A percentile compares a stretch with the other conserved stretches of the same genome.
These are phyloP conservation scores for Suhomyces guaymorum DNA, from an alignment of 1,139 yeast genomes.

Conservation along the genomic window DNA sequence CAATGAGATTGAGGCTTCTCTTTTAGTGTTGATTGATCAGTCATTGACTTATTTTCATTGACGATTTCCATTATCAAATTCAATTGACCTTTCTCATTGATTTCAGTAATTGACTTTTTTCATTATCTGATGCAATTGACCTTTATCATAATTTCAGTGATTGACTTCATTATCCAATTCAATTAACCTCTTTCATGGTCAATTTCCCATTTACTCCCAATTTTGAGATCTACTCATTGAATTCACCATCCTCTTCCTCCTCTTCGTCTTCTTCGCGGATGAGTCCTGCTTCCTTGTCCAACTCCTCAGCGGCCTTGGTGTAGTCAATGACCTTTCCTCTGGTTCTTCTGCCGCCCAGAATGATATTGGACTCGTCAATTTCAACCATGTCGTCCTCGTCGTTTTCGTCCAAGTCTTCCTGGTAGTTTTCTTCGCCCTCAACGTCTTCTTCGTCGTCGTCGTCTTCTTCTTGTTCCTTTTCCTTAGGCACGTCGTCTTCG, in stretches of 20 bases:
- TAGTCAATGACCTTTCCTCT: conserved; percentile 89
- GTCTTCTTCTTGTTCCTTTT: conserved; percentile 34
- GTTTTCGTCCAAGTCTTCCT: conserved; percentile 44
- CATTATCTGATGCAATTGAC: too few species aligned
- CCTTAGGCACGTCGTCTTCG: conserved; percentile 35
- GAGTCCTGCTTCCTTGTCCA: conserved; percentile 52
- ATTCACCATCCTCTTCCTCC: conserved; percentile 47
- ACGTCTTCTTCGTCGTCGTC: conserved; percentile 53
- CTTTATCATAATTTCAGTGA: too few species aligned
- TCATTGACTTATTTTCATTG: too few species aligned
- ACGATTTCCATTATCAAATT: too few species aligned
- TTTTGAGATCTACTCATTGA: conserved; percentile 10
- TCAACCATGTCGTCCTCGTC: conserved; percentile 84
- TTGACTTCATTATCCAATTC: too few species aligned
- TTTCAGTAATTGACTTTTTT: too few species aligned
- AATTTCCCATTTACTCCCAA: too few species aligned
- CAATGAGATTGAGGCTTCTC: too few species aligned
- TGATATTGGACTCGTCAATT: conserved; percentile 82
- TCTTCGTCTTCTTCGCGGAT: conserved; percentile 32
- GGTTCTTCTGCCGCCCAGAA: conserved; percentile 83
- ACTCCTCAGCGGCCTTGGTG: conserved; percentile 76
- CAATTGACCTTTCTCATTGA: too few species aligned
- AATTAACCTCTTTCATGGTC: too few species aligned
- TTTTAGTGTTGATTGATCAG: too few species aligned
- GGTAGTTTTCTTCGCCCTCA: conserved; percentile 30